phyloP scores from a whole-genome alignment of 768 basidiomycete genomes.

The Mycena galopus region DNA sequence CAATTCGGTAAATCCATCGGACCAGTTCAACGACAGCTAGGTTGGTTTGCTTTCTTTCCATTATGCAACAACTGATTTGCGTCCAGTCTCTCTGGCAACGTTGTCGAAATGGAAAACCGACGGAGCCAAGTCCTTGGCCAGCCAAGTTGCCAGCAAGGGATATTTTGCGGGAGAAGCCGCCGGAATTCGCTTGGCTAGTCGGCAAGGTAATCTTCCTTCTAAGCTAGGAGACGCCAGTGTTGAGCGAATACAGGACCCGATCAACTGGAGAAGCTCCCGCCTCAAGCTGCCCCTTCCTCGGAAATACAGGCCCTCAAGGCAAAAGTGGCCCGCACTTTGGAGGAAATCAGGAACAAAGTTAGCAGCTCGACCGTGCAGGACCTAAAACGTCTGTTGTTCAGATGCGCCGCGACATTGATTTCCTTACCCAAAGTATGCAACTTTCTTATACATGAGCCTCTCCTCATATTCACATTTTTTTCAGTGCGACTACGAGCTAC shows the following conservation, averaged over 20 bases:
- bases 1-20: constrained; percentile 88
- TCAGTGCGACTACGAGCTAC: constrained; percentile 86
- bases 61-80: constrained; percentile 3
- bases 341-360: constrained; percentile 78
- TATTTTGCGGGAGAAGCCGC: constrained; percentile 91
- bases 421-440: constrained; percentile 69
- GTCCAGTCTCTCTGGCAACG: constrained; percentile 65
- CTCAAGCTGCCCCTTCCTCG: constrained; percentile 66
- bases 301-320: constrained; percentile 77
- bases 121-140: constrained; percentile 82
- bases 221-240: background rate
- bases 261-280: constrained; percentile 72
- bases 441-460: background rate
- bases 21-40: constrained; percentile 78
- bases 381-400: constrained; percentile 86
- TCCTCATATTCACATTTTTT: constrained; percentile 4
- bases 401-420: constrained; percentile 87
- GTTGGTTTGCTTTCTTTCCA: constrained; percentile 55
- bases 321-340: constrained; percentile 75
- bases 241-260: constrained; percentile 59
- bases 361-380: constrained; percentile 85
- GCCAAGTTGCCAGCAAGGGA: constrained; percentile 91
- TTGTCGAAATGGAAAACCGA: constrained; percentile 81
- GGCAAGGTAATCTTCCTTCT: constrained; percentile 63
- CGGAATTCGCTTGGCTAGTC: constrained; percentile 79